Evolutionary conservation across 73 alveolate genomes (phyloP), one percentile per base, ranked within the genome.

Genomic region (Symbiodinium pilosum): DNA sequence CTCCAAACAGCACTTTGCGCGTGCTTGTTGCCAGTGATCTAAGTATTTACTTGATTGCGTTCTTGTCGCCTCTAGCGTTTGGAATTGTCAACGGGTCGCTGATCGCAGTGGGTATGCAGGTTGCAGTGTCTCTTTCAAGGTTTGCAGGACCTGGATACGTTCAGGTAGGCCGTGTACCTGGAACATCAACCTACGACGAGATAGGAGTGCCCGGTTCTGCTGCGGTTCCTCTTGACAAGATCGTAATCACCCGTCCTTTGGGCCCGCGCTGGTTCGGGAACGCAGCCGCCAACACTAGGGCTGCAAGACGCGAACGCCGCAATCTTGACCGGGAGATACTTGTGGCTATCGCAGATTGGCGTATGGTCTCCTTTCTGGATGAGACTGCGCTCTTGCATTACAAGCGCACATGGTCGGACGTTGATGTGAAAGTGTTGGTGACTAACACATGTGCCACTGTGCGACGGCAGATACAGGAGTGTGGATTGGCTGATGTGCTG

Each of bases 261-360:
- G 97, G 97, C 28, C 97, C 97, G 4, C 87, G 97, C 39, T 91
- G 97, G 97, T 91, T 91, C 68, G 97, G 97, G 34, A 91, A 91
- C 32, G 97, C 97, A 5, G 97, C 97, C 1, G 77, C 97, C 43
- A 91, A 91, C 30, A 91, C 97, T 21, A 83, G 97, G 75, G 97
- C 97, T 28, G 97, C 97, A 41, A 83, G 97, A 41, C 87, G 87
- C 30, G 97, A 91, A 18, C 97, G 97, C 39, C 89, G 54, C 36
- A 91, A 91, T 52, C 88, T 69, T 38, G 81, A 69, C 18, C 44
- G 88, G 38, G 97, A 91, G 84, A 71, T 91, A 32, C 64, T 91
- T 64, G 88, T 91, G 43, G 97, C 97, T 41, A 91, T 91, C 21
- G 97, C 77, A 1, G 97, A 91, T 32, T 91, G 97, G 97, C 87